A percentile compares a stretch with the other conserved stretches of the same genome.
phyloP scores from a whole-genome alignment of 2,329 filamentous ascomycete species.

The Epichloe hybrida region DNA sequence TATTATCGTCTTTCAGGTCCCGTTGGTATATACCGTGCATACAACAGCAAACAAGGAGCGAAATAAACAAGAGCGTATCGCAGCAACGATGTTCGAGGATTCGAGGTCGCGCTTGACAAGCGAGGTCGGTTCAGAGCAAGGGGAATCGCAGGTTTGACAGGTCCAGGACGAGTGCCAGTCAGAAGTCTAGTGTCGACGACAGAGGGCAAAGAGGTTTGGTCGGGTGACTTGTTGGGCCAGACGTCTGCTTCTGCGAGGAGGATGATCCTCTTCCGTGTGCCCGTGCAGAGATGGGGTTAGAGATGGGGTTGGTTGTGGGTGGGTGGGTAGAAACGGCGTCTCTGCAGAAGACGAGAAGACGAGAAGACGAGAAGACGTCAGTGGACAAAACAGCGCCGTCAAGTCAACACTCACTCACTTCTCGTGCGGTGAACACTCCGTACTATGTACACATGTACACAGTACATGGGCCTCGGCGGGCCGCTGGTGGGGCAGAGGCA shows the following conservation, averaged over 20 bases:
- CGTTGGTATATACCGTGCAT: not conserved
- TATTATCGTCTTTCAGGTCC: not conserved
- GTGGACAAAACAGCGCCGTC: constrained; percentile 2
- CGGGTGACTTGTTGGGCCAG: not conserved
- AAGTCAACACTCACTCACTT: not conserved
- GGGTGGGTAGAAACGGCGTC: constrained; percentile 2
- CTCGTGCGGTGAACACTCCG: not conserved
- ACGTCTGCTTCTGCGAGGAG: constrained; percentile 5
- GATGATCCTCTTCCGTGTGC: constrained; percentile 2
- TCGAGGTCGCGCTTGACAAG: not conserved
- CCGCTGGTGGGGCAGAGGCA: constrained; percentile 6
- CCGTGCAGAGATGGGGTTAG: not conserved
- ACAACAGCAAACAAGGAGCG: not conserved
- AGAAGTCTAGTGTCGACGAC: not conserved
- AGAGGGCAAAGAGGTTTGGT: constrained; percentile 1
- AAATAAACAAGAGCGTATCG: not conserved
- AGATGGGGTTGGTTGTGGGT: not conserved
- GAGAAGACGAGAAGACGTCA: constrained; percentile 8
- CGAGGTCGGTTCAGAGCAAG: not conserved
- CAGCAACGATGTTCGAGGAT: not conserved
- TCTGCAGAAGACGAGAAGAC: constrained; percentile 6
- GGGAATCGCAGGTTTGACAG: not conserved
- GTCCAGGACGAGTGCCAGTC: not conserved
- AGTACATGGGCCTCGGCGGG: constrained; percentile 6
- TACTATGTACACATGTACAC: too few species aligned